These are phyloP conservation scores for Postia placenta DNA, from an alignment of 768 basidiomycete species.

Conservation along the genomic window DNA sequence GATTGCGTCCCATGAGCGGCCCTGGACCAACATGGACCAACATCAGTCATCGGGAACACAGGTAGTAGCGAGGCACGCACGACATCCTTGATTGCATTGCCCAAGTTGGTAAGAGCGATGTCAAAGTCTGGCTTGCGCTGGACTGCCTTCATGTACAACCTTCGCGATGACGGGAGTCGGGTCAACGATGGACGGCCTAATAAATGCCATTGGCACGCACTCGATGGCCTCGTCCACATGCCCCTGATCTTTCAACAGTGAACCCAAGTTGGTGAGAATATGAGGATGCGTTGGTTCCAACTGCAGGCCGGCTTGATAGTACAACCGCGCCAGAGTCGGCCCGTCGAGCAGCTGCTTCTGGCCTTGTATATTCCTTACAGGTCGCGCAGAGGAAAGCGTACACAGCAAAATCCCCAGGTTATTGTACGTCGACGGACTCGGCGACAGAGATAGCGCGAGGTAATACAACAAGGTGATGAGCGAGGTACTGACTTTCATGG, in stretches of 20 bases:
- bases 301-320: constrained; percentile 39
- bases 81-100: constrained; percentile 43
- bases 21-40: constrained; percentile 20
- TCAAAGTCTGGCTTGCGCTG: constrained; percentile 40
- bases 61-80: constrained; percentile 21
- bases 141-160: constrained; percentile 36
- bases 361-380: constrained; percentile 8
- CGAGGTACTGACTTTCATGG: constrained; percentile 28
- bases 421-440: constrained; percentile 41
- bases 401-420: constrained; percentile 46
- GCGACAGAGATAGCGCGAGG: constrained; percentile 37
- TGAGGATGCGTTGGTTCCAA: constrained; percentile 42
- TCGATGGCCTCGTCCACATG: constrained; percentile 34
- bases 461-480: constrained; percentile 42
- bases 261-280: constrained; percentile 44
- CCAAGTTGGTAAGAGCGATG: constrained; percentile 46
- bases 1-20: constrained; percentile 36
- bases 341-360: constrained; percentile 21
- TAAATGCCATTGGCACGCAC: constrained; percentile 22
- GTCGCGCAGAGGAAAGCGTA: constrained; percentile 21
- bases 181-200: background rate
- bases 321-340: constrained; percentile 34
- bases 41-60: background rate
- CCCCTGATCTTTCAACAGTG: constrained; percentile 44
- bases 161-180: constrained; percentile 10